Conservation (phyloP, 1,139 yeast genomes). For the Kodamaea arcana region DNA sequence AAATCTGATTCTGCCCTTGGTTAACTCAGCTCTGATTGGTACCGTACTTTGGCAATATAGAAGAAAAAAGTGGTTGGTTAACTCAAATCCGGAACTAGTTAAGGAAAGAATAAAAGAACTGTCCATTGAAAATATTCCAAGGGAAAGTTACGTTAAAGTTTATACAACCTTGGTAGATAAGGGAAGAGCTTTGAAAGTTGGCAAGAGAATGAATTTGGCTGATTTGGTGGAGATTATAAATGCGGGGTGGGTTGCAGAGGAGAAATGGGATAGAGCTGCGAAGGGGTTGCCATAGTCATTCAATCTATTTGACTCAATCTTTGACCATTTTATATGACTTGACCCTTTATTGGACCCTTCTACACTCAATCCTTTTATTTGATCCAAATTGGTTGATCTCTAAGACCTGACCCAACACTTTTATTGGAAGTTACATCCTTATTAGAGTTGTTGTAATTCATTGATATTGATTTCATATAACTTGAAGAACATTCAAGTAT, state of each 20-base stretch:
- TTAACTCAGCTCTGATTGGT: slow-evolving; percentile 30
- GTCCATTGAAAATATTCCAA: slow-evolving; percentile 36
- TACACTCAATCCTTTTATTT: no score
- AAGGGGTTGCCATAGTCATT: slow-evolving; percentile 32
- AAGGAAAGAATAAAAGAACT: slow-evolving; percentile 18
- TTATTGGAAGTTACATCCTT: no score
- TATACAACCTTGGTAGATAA: slow-evolving; percentile 57
- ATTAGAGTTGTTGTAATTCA: no score
- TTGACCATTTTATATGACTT: no score
- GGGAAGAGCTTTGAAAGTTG: slow-evolving; percentile 47
- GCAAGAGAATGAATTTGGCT: slow-evolving; percentile 52
- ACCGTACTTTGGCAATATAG: slow-evolving; percentile 57
- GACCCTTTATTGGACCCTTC: no score
- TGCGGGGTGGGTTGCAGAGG: slow-evolving; percentile 67
- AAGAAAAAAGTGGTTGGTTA: slow-evolving; percentile 52
- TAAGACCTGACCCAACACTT: no score
- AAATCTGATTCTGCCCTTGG: background rate
- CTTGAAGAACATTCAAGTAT: no score
- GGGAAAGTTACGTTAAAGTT: slow-evolving; percentile 51
- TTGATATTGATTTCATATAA: no score
- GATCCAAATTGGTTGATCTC: no score
- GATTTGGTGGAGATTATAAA: slow-evolving; percentile 60
- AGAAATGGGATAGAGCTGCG: slow-evolving; percentile 60
- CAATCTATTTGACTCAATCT: no score
- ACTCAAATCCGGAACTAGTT: slow-evolving; percentile 13